Evolutionary conservation across 495 filamentous ascomycete species (phyloP).

Genomic region (Massariosphaeria phaeospora): DNA sequence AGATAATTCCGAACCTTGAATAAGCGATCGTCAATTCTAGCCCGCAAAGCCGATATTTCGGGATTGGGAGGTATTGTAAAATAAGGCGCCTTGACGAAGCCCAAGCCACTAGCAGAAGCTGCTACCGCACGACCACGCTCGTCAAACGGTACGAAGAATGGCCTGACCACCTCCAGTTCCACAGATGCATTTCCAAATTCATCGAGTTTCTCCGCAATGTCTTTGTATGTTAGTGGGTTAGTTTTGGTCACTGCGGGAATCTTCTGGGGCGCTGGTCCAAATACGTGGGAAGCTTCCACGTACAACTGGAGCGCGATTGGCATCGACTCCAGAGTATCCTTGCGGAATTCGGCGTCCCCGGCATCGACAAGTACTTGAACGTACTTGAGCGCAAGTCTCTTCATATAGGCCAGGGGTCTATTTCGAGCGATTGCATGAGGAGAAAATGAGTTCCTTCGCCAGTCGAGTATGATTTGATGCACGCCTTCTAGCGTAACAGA

Average conservation of each 20-base stretch:
- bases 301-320: constrained; percentile 40
- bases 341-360: constrained; percentile 41
- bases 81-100: background rate
- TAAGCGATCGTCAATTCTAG: constrained; percentile 4
- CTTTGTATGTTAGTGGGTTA: constrained; percentile 18
- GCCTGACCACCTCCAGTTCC: constrained; percentile 3
- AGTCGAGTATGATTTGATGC: constrained; percentile 1
- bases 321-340: constrained; percentile 39
- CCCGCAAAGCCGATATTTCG: background rate
- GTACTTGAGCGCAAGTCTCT: constrained; percentile 38
- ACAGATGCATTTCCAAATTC: constrained; percentile 4
- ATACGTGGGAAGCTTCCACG: constrained; percentile 38
- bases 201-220: background rate
- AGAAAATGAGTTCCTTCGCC: constrained; percentile 31
- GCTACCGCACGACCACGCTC: background rate
- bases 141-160: background rate
- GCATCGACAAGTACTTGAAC: constrained; percentile 39
- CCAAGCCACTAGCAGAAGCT: background rate
- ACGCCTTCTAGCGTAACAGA: background rate
- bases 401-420: constrained; percentile 39
- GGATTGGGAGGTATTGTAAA: constrained; percentile 15
- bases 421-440: constrained; percentile 34
- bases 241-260: constrained; percentile 24
- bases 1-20: constrained; percentile 11
- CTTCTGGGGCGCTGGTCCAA: constrained; percentile 24